Percentiles rank a stretch among this genome's conserved stretches.
phyloP scores from a whole-genome alignment of 345 rosid genomes.

The Bruguiera sexangula region DNA sequence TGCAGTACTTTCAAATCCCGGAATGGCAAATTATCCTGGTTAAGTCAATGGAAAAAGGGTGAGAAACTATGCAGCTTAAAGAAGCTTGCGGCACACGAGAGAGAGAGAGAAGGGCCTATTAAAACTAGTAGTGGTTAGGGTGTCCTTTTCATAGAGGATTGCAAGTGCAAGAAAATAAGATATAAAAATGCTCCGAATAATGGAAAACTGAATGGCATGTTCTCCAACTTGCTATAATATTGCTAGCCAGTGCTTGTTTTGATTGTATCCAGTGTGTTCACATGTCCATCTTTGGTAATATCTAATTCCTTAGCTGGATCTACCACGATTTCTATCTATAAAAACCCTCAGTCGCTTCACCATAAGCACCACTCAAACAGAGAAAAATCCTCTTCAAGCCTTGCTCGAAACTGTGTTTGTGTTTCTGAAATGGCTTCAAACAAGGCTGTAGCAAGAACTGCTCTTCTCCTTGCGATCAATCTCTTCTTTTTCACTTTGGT shows the following conservation, averaged over 20 bases:
- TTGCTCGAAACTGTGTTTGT: no score
- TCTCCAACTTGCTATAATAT: constrained; percentile 14
- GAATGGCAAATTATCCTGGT: no score
- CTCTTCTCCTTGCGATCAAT: constrained; percentile 17
- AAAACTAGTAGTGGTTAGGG: not conserved
- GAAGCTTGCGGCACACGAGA: no score
- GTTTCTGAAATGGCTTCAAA: constrained; percentile 12
- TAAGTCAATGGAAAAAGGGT: no score
- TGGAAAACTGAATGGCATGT: not conserved
- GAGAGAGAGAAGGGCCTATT: not conserved
- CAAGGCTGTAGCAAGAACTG: constrained; percentile 4
- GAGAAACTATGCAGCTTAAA: no score
- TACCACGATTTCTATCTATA: constrained; percentile 4
- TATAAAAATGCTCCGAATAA: constrained; percentile 10
- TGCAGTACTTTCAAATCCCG: no score
- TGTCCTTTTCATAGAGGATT: not conserved
- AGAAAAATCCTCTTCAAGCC: not conserved
- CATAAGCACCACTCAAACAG: not conserved
- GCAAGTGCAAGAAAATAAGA: constrained; percentile 1
- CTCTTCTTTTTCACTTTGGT: constrained; percentile 13
- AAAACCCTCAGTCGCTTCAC: not conserved
- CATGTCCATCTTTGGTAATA: constrained; percentile 9
- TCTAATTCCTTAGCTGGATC: not conserved
- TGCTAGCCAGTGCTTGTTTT: constrained; percentile 13
- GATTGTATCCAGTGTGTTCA: constrained; percentile 12